Conservation (phyloP, 164 flowering plant genomes). For the Nelumbo lutea region DNA sequence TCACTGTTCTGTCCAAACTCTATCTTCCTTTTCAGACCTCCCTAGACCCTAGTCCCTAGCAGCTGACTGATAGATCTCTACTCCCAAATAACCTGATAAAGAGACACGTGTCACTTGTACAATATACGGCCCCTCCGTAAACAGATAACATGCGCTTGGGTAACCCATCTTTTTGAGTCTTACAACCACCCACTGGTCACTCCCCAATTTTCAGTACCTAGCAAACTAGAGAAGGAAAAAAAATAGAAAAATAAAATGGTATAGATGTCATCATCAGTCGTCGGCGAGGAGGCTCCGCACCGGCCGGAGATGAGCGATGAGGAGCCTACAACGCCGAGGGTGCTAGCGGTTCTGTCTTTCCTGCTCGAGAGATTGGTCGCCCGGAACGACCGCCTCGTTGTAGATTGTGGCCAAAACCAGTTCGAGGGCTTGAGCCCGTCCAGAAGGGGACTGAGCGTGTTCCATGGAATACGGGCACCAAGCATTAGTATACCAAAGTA, state of each 20-base stretch:
- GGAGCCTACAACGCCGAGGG: constrained; percentile 48
- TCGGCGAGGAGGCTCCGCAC: constrained; percentile 18
- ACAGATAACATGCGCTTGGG: not conserved
- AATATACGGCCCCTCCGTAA: not conserved
- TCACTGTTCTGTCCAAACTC: not conserved
- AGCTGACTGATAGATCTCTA: too few species aligned
- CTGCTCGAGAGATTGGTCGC: constrained; percentile 70
- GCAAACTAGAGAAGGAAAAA: not conserved
- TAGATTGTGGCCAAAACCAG: not conserved
- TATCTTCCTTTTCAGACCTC: not conserved
- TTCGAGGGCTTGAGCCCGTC: not conserved
- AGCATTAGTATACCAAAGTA: constrained; percentile 71
- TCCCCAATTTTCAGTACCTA: not conserved
- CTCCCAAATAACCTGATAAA: not conserved
- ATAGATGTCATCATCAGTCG: constrained; percentile 30
- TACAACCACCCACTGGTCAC: too few species aligned
- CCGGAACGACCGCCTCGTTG: constrained; percentile 54
- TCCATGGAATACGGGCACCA: constrained; percentile 81
- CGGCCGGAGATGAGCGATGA: constrained; percentile 19
- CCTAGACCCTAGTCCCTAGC: too few species aligned
- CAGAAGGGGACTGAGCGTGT: constrained; percentile 46
- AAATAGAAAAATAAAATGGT: constrained; percentile 8
- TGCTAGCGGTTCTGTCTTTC: constrained; percentile 47
- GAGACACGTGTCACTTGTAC: not conserved
- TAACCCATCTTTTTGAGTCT: not conserved